Conservation (phyloP, 2,329 filamentous ascomycete species). For the Phaeophleospora eucalypticola region DNA sequence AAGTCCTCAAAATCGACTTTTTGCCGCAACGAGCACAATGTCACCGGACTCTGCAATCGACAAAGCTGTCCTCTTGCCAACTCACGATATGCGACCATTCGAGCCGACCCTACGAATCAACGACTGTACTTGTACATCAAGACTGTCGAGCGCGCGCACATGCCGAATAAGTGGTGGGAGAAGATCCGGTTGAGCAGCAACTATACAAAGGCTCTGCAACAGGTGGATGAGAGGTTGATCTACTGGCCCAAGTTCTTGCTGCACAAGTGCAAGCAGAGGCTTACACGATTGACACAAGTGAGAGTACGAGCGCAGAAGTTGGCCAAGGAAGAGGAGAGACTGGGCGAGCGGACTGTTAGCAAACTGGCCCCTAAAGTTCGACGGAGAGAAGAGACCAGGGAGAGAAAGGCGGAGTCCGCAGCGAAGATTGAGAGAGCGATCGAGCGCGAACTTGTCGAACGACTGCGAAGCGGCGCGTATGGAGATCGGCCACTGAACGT, state of each 20-base stretch:
- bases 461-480: conserved; percentile 86
- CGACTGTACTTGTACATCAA: conserved; percentile 96
- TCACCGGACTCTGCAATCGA: conserved; percentile 67
- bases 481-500: conserved; percentile 93
- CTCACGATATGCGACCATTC: conserved; percentile 86
- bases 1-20: conserved; percentile 82
- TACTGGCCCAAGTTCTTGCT: conserved; percentile 94
- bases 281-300: conserved; percentile 89
- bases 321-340: conserved; percentile 79
- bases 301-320: conserved; percentile 72
- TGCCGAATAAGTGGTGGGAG: conserved; percentile 92
- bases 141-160: conserved; percentile 80
- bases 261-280: conserved; percentile 94
- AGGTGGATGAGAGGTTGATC: conserved; percentile 78
- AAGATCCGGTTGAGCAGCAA: conserved; percentile 84
- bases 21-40: conserved; percentile 72
- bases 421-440: conserved; percentile 95
- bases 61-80: conserved; percentile 90
- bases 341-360: conserved; percentile 84
- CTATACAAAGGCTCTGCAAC: conserved; percentile 82
- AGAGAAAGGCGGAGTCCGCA: conserved; percentile 49
- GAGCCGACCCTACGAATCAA: conserved; percentile 73
- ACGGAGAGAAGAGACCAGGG: conserved; percentile 45
- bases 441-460: conserved; percentile 88
- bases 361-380: conserved; percentile 87